These are phyloP conservation scores for Penicillium frequentans DNA, from an alignment of 2,329 filamentous ascomycete species.

Conservation along the genomic window DNA sequence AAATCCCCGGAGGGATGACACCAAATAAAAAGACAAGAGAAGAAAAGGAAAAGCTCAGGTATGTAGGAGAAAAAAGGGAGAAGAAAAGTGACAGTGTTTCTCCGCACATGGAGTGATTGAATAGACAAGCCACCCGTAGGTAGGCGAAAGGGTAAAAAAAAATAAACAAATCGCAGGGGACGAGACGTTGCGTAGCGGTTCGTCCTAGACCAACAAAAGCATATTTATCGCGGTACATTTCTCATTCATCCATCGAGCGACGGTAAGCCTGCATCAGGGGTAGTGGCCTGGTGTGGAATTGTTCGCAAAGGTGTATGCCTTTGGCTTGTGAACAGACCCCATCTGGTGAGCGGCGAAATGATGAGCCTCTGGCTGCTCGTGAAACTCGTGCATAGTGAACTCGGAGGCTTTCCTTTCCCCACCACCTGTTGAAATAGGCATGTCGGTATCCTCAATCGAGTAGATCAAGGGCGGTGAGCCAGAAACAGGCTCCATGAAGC, in stretches of 20 bases:
- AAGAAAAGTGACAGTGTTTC: conserved; percentile 18
- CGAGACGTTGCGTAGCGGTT: conserved; percentile 19
- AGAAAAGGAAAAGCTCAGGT: conserved; percentile 9
- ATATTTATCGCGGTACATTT: conserved; percentile 24
- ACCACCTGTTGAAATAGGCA: conserved; percentile 23
- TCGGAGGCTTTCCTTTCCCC: conserved; percentile 38
- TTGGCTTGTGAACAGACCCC: conserved; percentile 38
- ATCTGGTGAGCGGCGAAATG: conserved; percentile 45
- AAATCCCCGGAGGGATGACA: conserved; percentile 18
- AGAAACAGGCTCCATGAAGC: conserved; percentile 30
- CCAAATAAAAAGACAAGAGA: conserved; percentile 21
- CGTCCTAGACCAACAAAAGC: conserved; percentile 20
- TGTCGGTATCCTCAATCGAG: conserved; percentile 31
- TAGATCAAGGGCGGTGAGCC: conserved; percentile 35
- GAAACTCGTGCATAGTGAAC: conserved; percentile 47
- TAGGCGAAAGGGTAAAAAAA: background rate
- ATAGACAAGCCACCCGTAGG: conserved; percentile 7
- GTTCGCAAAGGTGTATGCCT: conserved; percentile 44
- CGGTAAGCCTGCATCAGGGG: conserved; percentile 27
- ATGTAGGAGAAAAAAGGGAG: conserved; percentile 13
- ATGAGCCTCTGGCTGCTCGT: conserved; percentile 45
- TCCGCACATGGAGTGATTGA: conserved; percentile 12
- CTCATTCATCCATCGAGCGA: conserved; percentile 23
- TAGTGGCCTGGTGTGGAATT: conserved; percentile 45
- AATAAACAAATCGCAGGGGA: conserved; percentile 3